Conservation (phyloP, 768 basidiomycete genomes). For the Candolleomyces aberdarensis region DNA sequence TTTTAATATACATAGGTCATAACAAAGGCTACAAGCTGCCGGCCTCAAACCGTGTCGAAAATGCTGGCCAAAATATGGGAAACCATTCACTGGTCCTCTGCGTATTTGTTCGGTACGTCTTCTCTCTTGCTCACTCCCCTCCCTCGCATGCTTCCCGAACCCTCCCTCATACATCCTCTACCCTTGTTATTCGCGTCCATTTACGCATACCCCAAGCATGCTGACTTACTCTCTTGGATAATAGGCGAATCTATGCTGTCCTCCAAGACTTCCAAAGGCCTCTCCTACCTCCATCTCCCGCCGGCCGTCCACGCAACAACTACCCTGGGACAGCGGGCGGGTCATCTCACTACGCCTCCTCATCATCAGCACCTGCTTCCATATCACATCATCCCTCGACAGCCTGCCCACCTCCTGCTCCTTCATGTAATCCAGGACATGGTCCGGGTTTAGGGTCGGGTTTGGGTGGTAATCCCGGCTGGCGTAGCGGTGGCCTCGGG, state of each 20-base stretch:
- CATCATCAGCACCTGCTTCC: no score
- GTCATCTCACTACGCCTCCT: no score
- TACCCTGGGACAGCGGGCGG: background rate
- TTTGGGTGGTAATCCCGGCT: conserved; percentile 4
- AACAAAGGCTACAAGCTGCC: conserved; percentile 78
- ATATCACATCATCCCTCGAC: no score
- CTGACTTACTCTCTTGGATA: background rate
- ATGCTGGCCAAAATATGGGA: conserved; percentile 73
- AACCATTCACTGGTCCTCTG: conserved; percentile 59
- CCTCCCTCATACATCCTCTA: no score
- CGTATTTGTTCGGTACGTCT: conserved; percentile 35
- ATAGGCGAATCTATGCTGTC: background rate
- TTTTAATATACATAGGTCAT: conserved; percentile 41
- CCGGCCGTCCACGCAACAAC: conserved; percentile 6
- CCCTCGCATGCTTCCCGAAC: no score
- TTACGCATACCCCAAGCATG: no score
- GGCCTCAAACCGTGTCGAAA: conserved; percentile 60
- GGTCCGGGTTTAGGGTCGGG: background rate
- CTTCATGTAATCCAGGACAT: no score
- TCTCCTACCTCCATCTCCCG: conserved; percentile 12
- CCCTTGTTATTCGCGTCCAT: no score
- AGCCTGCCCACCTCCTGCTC: no score
- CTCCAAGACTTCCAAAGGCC: conserved; percentile 17
- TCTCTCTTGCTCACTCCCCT: background rate
- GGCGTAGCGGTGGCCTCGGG: background rate